phyloP scores from a whole-genome alignment of 305 asterid genomes.

The Rubia tinctorum region DNA sequence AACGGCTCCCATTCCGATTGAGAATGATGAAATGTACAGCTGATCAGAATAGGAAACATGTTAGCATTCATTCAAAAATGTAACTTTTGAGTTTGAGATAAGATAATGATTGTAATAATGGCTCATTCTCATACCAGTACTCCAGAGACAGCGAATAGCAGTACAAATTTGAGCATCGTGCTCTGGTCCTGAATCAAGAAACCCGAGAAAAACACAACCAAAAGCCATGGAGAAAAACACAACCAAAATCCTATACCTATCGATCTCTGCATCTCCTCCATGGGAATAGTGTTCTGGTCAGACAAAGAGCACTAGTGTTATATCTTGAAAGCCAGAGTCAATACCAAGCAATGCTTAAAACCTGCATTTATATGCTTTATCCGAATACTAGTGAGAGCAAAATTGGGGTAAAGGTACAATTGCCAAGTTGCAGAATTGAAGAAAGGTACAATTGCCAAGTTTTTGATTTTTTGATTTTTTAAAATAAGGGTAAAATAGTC shows the following conservation, averaged over 20 bases:
- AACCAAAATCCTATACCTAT: too few species aligned
- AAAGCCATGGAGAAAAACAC: too few species aligned
- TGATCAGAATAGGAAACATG: slow-evolving; percentile 18
- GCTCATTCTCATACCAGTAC: slow-evolving; percentile 46
- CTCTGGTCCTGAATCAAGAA: slow-evolving; percentile 47
- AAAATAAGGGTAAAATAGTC: too few species aligned
- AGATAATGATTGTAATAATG: not conserved
- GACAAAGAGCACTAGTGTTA: slow-evolving; percentile 38
- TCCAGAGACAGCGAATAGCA: slow-evolving; percentile 63
- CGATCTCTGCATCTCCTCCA: too few species aligned
- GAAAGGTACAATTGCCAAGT: too few species aligned
- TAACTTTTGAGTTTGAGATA: not conserved
- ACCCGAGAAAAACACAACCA: too few species aligned
- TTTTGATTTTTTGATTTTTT: too few species aligned
- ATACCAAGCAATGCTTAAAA: slow-evolving; percentile 46
- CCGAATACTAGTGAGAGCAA: slow-evolving; percentile 16
- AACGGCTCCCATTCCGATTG: slow-evolving; percentile 87
- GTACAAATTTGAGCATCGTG: slow-evolving; percentile 41
- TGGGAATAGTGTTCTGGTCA: slow-evolving; percentile 27
- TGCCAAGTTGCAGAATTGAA: too few species aligned
- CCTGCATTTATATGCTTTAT: slow-evolving; percentile 66
- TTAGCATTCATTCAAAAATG: not conserved
- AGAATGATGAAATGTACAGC: slow-evolving; percentile 66
- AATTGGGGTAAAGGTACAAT: too few species aligned
- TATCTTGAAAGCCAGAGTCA: slow-evolving; percentile 52